phyloP scores from a whole-genome alignment of 2,329 filamentous ascomycete species.

The Sclerotinia minor region DNA sequence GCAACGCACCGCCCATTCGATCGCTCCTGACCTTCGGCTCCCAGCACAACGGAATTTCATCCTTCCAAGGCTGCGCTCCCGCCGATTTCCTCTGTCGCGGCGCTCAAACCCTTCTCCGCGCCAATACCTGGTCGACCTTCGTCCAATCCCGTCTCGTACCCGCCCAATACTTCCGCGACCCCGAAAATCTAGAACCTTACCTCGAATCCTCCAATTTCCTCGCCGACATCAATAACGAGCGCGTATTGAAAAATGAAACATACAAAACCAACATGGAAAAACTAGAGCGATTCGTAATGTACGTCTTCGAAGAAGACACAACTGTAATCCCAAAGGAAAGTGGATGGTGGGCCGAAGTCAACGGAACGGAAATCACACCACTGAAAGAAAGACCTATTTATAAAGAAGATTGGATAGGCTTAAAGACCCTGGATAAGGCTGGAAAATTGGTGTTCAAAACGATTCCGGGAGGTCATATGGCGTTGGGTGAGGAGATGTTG shows the following conservation, averaged over 20 bases:
- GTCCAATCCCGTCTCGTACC: constrained; percentile 83
- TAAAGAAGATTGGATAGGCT: constrained; percentile 88
- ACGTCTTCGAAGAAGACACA: constrained; percentile 81
- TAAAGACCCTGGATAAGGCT: constrained; percentile 75
- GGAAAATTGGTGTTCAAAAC: constrained; percentile 75
- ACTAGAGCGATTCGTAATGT: constrained; percentile 82
- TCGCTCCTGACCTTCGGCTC: constrained; percentile 70
- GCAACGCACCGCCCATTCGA: constrained; percentile 61
- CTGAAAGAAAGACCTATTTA: constrained; percentile 74
- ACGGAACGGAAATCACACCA: constrained; percentile 65
- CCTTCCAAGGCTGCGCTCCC: constrained; percentile 72
- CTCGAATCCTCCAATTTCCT: constrained; percentile 82
- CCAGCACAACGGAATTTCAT: constrained; percentile 78
- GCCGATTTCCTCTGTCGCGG: constrained; percentile 79
- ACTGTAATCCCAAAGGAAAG: constrained; percentile 89
- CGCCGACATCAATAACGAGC: constrained; percentile 96
- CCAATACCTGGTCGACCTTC: constrained; percentile 76
- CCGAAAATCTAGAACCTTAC: constrained; percentile 67
- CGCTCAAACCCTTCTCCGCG: constrained; percentile 74
- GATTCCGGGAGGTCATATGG: constrained; percentile 80
- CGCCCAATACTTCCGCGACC: constrained; percentile 90
- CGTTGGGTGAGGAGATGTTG: constrained; percentile 66
- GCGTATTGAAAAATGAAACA: constrained; percentile 65
- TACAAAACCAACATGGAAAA: constrained; percentile 71
- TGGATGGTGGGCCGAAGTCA: constrained; percentile 86